Evolutionary conservation across 352 stramenopile genomes (phyloP).

Genomic region (Globisporangium canariense): DNA sequence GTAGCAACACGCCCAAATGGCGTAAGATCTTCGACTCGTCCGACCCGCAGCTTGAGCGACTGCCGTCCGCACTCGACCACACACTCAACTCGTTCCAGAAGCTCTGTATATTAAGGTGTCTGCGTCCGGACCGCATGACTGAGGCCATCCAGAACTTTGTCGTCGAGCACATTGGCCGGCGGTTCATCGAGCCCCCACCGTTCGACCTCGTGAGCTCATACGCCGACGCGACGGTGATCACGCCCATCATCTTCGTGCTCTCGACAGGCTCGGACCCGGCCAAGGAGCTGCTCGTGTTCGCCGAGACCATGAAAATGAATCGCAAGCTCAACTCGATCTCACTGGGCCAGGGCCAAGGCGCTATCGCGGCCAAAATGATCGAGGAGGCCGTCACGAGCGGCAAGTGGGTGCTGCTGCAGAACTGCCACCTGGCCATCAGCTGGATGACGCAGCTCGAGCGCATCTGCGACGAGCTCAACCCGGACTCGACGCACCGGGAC

Average conservation of each 20-base stretch:
- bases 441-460: conserved; percentile 92
- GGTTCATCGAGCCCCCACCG: conserved; percentile 82
- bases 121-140: conserved; percentile 60
- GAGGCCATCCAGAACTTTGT: conserved; percentile 85
- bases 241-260: conserved; percentile 90
- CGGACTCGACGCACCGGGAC: conserved; percentile 87
- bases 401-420: conserved; percentile 92
- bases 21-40: conserved; percentile 41
- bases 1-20: conserved; percentile 27
- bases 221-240: conserved; percentile 75
- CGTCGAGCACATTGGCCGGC: conserved; percentile 63
- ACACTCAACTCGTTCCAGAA: conserved; percentile 48
- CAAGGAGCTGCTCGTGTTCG: conserved; percentile 86
- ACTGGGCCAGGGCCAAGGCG: conserved; percentile 87
- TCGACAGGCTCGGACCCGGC: conserved; percentile 88
- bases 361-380: conserved; percentile 86
- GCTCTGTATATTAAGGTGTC: conserved; percentile 49
- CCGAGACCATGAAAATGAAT: conserved; percentile 81
- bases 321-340: conserved; percentile 87
- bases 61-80: conserved; percentile 29
- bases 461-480: conserved; percentile 87
- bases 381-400: conserved; percentile 81
- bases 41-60: conserved; percentile 34
- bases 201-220: conserved; percentile 86
- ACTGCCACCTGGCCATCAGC: conserved; percentile 91